A percentile compares a stretch with the other conserved stretches of the same genome.
Conservation (phyloP, 805 yeast species). For the Barnettozyma botsteinii region DNA sequence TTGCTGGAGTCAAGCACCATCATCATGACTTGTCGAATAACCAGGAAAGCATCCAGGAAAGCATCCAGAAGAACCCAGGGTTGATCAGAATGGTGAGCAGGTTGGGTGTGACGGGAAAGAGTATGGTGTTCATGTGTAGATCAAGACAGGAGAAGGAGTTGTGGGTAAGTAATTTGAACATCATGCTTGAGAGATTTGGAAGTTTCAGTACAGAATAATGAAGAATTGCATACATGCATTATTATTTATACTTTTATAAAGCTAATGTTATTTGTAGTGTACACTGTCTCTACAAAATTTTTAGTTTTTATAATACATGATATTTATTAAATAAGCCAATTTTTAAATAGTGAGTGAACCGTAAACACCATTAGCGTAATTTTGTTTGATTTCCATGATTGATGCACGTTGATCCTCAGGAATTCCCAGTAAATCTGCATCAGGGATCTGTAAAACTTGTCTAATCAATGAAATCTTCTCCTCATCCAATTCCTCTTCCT, state of each 20-base stretch:
- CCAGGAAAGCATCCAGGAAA: background rate
- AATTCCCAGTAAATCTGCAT: conserved; percentile 42
- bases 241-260: too few species aligned
- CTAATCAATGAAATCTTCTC: conserved; percentile 41
- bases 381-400: conserved; percentile 24
- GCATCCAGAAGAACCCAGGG: conserved; percentile 34
- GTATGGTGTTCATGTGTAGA: conserved; percentile 71
- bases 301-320: conserved; percentile 11
- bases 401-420: conserved; percentile 44
- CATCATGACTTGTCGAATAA: background rate
- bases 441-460: conserved; percentile 48
- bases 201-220: background rate
- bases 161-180: conserved; percentile 54
- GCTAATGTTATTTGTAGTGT: too few species aligned
- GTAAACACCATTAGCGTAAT: conserved; percentile 25
- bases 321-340: background rate
- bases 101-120: conserved; percentile 61
- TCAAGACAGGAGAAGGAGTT: conserved; percentile 77
- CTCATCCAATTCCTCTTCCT: conserved; percentile 24
- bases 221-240: too few species aligned
- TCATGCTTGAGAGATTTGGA: conserved; percentile 32
- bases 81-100: conserved; percentile 41
- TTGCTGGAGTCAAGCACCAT: conserved; percentile 23
- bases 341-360: conserved; percentile 16
- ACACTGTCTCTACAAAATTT: background rate